These are phyloP conservation scores for Talaromyces liani DNA, from an alignment of 495 filamentous ascomycete genomes.

Conservation along the genomic window DNA sequence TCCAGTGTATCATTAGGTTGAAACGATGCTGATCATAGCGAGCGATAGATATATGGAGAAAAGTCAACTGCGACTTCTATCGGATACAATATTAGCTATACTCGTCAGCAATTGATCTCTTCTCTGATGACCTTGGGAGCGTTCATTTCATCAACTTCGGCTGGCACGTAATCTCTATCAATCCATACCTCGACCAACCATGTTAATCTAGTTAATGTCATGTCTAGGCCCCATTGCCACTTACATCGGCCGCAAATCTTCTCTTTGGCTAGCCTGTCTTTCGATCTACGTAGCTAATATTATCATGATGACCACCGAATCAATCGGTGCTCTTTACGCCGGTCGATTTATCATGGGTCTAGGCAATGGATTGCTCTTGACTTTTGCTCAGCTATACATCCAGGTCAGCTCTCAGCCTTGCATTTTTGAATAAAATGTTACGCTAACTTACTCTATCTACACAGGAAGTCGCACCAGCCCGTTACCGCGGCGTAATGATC, in stretches of 20 bases:
- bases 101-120: constrained; percentile 29
- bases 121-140: constrained; percentile 51
- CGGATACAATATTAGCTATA: background rate
- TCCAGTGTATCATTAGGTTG: background rate
- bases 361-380: background rate
- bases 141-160: constrained; percentile 47
- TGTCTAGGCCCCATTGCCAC: background rate
- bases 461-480: constrained; percentile 43
- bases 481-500: constrained; percentile 43
- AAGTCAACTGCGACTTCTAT: background rate
- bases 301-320: background rate
- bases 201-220: background rate
- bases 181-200: background rate
- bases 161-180: constrained; percentile 21
- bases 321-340: background rate
- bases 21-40: background rate
- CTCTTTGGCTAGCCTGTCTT: background rate
- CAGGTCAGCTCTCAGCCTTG: background rate
- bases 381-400: background rate
- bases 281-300: background rate
- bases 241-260: background rate
- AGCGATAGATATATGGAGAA: background rate
- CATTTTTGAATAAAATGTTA: background rate
- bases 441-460: background rate
- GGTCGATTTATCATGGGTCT: background rate